phyloP scores from a whole-genome alignment of 2,329 filamentous ascomycete genomes.

The Sporothrix phasma region DNA sequence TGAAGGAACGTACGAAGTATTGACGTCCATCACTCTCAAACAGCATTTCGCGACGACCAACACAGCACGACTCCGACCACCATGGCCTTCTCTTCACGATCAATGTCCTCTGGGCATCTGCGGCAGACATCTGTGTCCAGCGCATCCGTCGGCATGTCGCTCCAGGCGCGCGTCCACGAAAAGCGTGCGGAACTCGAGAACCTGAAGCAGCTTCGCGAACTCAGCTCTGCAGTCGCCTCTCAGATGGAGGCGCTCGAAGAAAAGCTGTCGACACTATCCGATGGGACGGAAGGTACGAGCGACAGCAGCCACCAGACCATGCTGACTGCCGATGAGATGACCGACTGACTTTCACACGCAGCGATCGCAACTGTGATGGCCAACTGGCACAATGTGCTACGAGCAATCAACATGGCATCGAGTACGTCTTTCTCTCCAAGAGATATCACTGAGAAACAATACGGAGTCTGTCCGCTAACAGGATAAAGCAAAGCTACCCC shows the following conservation, averaged over 20 bases:
- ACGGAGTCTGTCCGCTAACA: background rate
- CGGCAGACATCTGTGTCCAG: slow-evolving; percentile 49
- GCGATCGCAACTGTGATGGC: slow-evolving; percentile 75
- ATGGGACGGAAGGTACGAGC: slow-evolving; percentile 68
- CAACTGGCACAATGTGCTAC: slow-evolving; percentile 81
- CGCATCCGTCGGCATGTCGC: slow-evolving; percentile 48
- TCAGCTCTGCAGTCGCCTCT: slow-evolving; percentile 66
- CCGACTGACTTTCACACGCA: slow-evolving; percentile 27
- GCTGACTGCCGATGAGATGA: background rate
- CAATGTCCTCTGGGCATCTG: slow-evolving; percentile 53
- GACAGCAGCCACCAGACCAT: too few species aligned
- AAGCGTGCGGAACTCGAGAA: slow-evolving; percentile 78
- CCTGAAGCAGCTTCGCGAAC: slow-evolving; percentile 64
- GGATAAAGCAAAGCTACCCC: slow-evolving; percentile 56
- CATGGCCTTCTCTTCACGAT: slow-evolving; percentile 20
- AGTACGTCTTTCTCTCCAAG: slow-evolving; percentile 39
- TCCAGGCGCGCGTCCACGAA: slow-evolving; percentile 69
- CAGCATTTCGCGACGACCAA: background rate
- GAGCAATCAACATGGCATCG: slow-evolving; percentile 79
- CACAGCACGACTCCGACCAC: background rate
- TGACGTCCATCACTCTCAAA: background rate
- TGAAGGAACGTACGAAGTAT: too few species aligned
- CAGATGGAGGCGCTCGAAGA: slow-evolving; percentile 77
- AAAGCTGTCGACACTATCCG: slow-evolving; percentile 65
- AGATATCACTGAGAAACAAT: background rate